A percentile compares a stretch with the other conserved stretches of the same genome.
Conservation (phyloP, 441 rosid species). For the Hura crepitans region DNA sequence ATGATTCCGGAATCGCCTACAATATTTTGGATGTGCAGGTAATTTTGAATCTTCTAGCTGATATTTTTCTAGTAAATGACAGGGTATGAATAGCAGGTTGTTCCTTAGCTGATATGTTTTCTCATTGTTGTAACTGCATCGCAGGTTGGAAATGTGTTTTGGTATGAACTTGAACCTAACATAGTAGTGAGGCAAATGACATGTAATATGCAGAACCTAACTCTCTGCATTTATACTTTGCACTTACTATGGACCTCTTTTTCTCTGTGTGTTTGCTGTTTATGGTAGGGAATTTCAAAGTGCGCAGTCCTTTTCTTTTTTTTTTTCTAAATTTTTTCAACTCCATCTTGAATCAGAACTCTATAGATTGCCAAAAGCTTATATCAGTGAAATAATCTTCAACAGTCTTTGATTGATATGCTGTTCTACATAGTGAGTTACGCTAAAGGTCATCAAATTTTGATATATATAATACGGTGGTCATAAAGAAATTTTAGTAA, state of each 20-base stretch:
- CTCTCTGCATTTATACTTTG: too few species aligned
- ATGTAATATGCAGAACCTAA: neutral
- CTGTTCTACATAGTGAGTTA: too few species aligned
- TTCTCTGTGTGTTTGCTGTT: neutral
- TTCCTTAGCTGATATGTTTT: neutral
- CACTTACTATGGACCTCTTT: neutral
- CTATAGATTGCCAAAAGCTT: neutral
- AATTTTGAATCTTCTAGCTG: conserved; percentile 4
- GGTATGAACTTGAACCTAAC: conserved; percentile 7
- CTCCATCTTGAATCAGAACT: neutral
- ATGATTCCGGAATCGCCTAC: conserved; percentile 39
- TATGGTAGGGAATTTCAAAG: neutral
- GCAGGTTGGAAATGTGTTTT: conserved; percentile 2
- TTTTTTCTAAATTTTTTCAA: neutral
- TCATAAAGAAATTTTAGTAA: too few species aligned
- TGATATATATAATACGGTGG: too few species aligned
- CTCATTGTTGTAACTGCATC: neutral
- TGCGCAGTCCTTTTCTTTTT: too few species aligned
- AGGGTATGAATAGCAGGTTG: neutral
- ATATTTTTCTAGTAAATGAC: neutral
- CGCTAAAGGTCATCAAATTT: too few species aligned
- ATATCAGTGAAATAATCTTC: neutral
- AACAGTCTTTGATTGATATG: neutral
- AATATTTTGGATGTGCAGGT: conserved; percentile 62
- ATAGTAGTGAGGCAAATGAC: neutral